These are phyloP conservation scores for Blepharisma stoltei DNA, from an alignment of 73 alveolate species.

Conservation along the genomic window DNA sequence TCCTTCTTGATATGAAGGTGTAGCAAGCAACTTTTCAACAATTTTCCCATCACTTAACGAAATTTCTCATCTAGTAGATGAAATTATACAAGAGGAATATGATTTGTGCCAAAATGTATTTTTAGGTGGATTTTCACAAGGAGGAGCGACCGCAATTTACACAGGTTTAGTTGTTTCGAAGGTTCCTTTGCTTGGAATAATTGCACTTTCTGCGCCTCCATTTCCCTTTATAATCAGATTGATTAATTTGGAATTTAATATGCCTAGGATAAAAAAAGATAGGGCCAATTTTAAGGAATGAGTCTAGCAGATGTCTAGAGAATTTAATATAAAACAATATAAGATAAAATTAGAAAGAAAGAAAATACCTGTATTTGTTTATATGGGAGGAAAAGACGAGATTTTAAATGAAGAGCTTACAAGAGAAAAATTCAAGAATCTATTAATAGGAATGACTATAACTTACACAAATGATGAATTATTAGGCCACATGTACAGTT, in stretches of 20 bases:
- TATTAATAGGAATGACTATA: not conserved
- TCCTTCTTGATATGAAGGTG: constrained; percentile 4
- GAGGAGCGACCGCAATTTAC: constrained; percentile 8
- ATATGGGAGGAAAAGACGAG: constrained; percentile 26
- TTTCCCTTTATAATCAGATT: too few relatives aligned
- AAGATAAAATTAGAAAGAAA: constrained; percentile 5
- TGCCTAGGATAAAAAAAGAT: too few relatives aligned
- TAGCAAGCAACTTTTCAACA: not conserved
- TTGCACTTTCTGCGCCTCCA: constrained; percentile 3
- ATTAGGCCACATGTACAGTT: constrained; percentile 9
- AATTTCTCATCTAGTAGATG: constrained; percentile 9
- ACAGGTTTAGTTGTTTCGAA: constrained; percentile 18
- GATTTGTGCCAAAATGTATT: constrained; percentile 12
- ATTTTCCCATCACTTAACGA: constrained; percentile 15
- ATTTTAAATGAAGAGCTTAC: not conserved
- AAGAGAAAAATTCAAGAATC: not conserved
- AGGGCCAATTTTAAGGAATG: too few relatives aligned
- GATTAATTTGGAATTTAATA: too few relatives aligned
- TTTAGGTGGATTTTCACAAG: constrained; percentile 33
- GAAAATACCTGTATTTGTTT: constrained; percentile 20
- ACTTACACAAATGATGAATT: not conserved
- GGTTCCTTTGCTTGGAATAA: constrained; percentile 19
- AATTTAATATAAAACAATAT: too few relatives aligned
- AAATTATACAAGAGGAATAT: constrained; percentile 14
- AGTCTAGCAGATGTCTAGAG: too few relatives aligned